A percentile compares a stretch with the other conserved stretches of the same genome.
Conservation (phyloP, 2,329 filamentous ascomycete species). For the Stemphylium beticola region DNA sequence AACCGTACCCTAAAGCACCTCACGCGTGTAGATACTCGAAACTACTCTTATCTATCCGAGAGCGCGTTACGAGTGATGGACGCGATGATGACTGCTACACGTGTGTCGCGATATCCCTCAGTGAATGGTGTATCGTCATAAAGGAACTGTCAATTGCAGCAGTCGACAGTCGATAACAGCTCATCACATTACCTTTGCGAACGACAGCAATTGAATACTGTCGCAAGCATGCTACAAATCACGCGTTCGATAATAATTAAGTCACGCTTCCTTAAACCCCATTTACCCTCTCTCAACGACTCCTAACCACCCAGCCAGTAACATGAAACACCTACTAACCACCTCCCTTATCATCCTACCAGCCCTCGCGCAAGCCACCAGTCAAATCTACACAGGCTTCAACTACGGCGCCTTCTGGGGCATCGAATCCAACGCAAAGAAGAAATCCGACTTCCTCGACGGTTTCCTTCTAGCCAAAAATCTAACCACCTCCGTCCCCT, state of each 20-base stretch:
- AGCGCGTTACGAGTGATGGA: too few relatives aligned
- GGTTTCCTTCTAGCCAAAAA: slow-evolving; percentile 31
- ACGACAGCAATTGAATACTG: not conserved
- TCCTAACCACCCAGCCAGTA: not conserved
- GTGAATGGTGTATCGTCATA: not conserved
- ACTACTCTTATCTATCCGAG: too few relatives aligned
- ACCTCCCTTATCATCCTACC: slow-evolving; percentile 1
- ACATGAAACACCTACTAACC: slow-evolving; percentile 10
- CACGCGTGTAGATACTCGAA: not conserved
- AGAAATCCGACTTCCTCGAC: slow-evolving; percentile 29
- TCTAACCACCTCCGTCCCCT: slow-evolving; percentile 56
- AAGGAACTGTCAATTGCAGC: not conserved
- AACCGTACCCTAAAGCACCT: too few relatives aligned
- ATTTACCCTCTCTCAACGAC: not conserved
- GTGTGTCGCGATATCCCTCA: too few relatives aligned
- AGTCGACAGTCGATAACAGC: not conserved
- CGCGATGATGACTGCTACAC: not conserved
- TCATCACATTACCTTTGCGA: not conserved
- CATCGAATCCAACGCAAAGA: slow-evolving; percentile 20
- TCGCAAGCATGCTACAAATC: not conserved
- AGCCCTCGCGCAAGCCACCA: slow-evolving; percentile 17
- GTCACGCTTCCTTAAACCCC: not conserved
- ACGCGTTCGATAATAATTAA: too few relatives aligned
- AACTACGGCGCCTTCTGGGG: slow-evolving; percentile 38
- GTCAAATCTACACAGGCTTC: slow-evolving; percentile 35